Evolutionary conservation across 805 yeast genomes (phyloP).

Genomic region (Cephaloascus albidus): DNA sequence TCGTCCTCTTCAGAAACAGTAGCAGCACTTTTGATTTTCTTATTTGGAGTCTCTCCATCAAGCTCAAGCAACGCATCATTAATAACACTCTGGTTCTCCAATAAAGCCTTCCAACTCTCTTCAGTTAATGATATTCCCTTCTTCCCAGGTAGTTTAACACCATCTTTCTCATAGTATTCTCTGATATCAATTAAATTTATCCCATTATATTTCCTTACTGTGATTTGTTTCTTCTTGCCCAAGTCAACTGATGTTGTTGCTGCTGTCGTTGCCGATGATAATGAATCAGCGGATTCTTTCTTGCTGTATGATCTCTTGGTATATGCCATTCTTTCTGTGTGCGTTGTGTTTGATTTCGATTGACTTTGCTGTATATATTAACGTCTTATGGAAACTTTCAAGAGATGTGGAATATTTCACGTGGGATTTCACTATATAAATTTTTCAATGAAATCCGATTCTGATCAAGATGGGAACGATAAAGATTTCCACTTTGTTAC

Average conservation of each 20-base stretch:
- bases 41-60: constrained; percentile 7
- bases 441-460: too few species aligned
- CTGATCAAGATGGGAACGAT: too few species aligned
- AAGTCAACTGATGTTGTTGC: too few species aligned
- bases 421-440: too few species aligned
- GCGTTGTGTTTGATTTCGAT: too few species aligned
- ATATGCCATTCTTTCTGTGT: too few species aligned
- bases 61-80: constrained; percentile 37
- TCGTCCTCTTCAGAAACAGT: not conserved
- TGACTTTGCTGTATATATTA: too few species aligned
- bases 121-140: constrained; percentile 60
- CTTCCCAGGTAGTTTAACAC: constrained; percentile 70
- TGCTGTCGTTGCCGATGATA: too few species aligned
- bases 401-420: too few species aligned
- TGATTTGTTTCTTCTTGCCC: constrained; percentile 57
- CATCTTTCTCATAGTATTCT: constrained; percentile 62
- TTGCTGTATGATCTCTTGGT: too few species aligned
- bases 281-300: not conserved
- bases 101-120: constrained; percentile 42
- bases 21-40: not conserved
- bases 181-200: constrained; percentile 70
- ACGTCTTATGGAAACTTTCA: too few species aligned
- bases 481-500: too few species aligned
- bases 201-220: constrained; percentile 65
- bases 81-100: constrained; percentile 37